Base-by-base conservation (phyloP, 2,329 filamentous ascomycete genomes). In the Cryphonectria naterciae region DNA sequence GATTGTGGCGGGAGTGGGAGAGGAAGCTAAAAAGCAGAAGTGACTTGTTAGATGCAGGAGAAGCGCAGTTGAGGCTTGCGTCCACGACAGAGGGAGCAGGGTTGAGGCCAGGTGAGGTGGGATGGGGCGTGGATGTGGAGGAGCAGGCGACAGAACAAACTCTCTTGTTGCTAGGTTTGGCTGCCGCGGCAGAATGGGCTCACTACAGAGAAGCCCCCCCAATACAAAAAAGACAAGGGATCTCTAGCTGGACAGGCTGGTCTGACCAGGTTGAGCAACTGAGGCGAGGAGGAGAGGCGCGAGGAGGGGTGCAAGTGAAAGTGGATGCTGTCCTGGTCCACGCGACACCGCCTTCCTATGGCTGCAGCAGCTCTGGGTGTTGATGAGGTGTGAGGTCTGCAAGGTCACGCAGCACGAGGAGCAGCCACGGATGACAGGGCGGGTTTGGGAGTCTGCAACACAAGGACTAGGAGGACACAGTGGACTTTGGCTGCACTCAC, bases 11-110 rank as follows among this genome's bases (percentile, higher is more conserved):
- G 66, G 54, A 49, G 54, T 32, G 25, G 66, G 43, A 65, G 67
- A 69, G 56, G 65, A 70, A 72, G 71, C 73, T 73, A 73, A 69
- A 69, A 69, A 65, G 49, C 64, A 71, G 15, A 52, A 61, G 64
- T 62, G 66, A 70, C 69, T 70, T 67, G 60, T 65, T 62, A 65
- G 62, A 37, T 65, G 67, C 60, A 56, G 61, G 58, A 65, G 62
- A 65, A 68, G 70, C 25, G 43, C 28, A 32, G 41, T 32, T 65
- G 63, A 73, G 70, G 58, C 70, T 73, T 67, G 65, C 61, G 32
- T 41, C 37, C 35, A 56, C 63, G 28, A 17, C 46, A 35, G 66
- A 28, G 25, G 35, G n/a, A 66, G 35, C 64, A 56, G 52, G 64
- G 46, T 66, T 54, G 64, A 56, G 64, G 64, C 46, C n/a, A 43